Evolutionary conservation across 31 red algal species (phyloP).

Genomic region (Bonnemaisonia californica): DNA sequence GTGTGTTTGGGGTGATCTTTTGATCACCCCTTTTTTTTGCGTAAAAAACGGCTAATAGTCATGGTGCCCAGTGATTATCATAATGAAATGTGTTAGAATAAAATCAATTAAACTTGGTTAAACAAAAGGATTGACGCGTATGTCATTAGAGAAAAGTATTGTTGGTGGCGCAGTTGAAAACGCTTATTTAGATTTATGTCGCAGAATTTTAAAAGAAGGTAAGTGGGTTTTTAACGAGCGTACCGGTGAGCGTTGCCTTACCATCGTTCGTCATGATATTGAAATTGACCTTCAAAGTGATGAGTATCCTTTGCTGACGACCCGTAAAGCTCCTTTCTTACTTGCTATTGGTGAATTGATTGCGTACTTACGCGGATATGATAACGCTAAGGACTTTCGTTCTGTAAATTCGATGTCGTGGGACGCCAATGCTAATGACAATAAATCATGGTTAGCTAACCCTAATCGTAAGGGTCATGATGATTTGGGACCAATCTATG

Average conservation of each 20-base stretch:
- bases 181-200: slow-evolving; percentile 15
- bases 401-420: background rate
- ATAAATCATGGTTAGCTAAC: background rate
- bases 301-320: slow-evolving; percentile 9
- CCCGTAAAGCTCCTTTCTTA: background rate
- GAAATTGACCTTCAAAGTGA: background rate
- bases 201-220: slow-evolving; percentile 7
- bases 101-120: too few relatives aligned
- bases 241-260: slow-evolving; percentile 4
- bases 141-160: too few relatives aligned
- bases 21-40: too few relatives aligned
- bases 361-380: slow-evolving; percentile 5
- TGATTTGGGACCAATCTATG: slow-evolving; percentile 3
- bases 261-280: background rate
- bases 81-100: too few relatives aligned
- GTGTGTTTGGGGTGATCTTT: too few relatives aligned
- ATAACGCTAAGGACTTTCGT: slow-evolving; percentile 6
- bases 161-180: too few relatives aligned
- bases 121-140: too few relatives aligned
- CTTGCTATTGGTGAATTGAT: slow-evolving; percentile 2
- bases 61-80: too few relatives aligned
- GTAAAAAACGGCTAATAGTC: too few relatives aligned
- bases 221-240: background rate
- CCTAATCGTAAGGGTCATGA: slow-evolving; percentile 5
- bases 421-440: slow-evolving; percentile 1